Evolutionary conservation across 139 green algal genomes (phyloP).

Genomic region (Auxenochlorella pyrenoidosa): DNA sequence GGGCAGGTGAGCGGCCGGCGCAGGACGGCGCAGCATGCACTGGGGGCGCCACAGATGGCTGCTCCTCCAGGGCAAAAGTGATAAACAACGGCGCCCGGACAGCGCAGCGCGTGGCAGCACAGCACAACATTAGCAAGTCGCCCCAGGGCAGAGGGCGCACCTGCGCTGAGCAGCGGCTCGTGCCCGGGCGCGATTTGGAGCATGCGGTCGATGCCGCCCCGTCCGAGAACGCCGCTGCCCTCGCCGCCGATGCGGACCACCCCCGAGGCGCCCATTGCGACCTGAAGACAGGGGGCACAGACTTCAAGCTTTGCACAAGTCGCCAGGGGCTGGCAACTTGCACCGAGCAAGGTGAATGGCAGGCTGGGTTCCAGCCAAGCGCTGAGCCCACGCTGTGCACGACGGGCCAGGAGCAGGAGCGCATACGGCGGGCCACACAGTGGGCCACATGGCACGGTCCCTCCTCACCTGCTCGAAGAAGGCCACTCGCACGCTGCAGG

Average conservation of each 20-base stretch:
- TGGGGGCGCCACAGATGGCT: too few species aligned
- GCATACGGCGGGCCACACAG: too few species aligned
- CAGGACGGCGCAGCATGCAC: too few species aligned
- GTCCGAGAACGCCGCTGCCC: constrained; percentile 52
- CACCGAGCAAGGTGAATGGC: too few species aligned
- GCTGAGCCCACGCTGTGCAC: too few species aligned
- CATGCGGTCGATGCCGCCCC: constrained; percentile 55
- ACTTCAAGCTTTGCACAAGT: neutral
- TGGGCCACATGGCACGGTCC: too few species aligned
- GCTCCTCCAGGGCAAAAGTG: too few species aligned
- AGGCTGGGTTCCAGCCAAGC: too few species aligned
- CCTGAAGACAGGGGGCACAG: neutral
- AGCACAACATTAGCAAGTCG: neutral
- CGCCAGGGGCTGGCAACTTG: neutral
- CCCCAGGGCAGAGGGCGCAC: neutral
- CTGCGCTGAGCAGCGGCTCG: constrained; percentile 31
- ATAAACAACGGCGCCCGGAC: too few species aligned
- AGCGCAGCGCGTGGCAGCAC: neutral
- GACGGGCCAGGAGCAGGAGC: too few species aligned
- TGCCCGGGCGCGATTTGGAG: constrained; percentile 57
- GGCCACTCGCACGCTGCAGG: constrained; percentile 35
- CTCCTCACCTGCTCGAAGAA: constrained; percentile 43
- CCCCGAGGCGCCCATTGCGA: constrained; percentile 52
- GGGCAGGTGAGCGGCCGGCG: neutral
- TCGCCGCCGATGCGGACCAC: constrained; percentile 55